Evolutionary conservation across 2,329 filamentous ascomycete genomes (phyloP), one percentile per base, ranked within the genome.

Genomic region (Fusarium nematophilum): DNA sequence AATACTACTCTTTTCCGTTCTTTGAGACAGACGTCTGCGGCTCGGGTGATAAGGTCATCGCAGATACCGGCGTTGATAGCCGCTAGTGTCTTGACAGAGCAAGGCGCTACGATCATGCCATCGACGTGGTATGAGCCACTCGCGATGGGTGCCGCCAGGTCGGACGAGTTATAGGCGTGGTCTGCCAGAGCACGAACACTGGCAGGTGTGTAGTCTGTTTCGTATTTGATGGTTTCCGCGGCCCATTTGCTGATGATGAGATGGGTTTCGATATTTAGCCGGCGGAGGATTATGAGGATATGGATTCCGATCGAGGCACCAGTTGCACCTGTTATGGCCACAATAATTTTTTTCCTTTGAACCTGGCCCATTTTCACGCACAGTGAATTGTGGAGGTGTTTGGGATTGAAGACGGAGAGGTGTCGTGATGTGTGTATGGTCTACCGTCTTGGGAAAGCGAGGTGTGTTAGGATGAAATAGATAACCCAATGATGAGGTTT

Each of bases 81-180:
- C 0, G 79, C 78, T 5, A 82, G 68, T 1, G 80, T 82, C 64
- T 81, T 82, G 75, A 83, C 79, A 37, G 75, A 79, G 66, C 80
- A 83, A 0, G 76, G 79, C 0, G 79, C 75, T 3, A 83, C 66
- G n/a, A 82, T 78, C 80, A 83, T 83, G 11, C 79, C 79, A 48
- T 78, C 74, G 11, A 64, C 38, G 13, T 31, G 39, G 14, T 53
- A 65, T 7, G 62, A 64, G 11, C 62, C 62, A 26, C 62, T 65
- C 6, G 62, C 49, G n/a, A 65, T 64, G 5, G 54, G 46, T 2
- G 60, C 62, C 2, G 51, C 54, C 14, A 65, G 50, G 26, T 65
- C 60, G 18, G 54, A 48, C n/a, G 53, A 46, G 45, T 48, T 62
- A 34, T 65, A 64, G n/a, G 46, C 18, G 37, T 50, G 45, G 18